Evolutionary conservation across 805 yeast genomes (phyloP).

Genomic region (Dipodascopsis uninucleata): DNA sequence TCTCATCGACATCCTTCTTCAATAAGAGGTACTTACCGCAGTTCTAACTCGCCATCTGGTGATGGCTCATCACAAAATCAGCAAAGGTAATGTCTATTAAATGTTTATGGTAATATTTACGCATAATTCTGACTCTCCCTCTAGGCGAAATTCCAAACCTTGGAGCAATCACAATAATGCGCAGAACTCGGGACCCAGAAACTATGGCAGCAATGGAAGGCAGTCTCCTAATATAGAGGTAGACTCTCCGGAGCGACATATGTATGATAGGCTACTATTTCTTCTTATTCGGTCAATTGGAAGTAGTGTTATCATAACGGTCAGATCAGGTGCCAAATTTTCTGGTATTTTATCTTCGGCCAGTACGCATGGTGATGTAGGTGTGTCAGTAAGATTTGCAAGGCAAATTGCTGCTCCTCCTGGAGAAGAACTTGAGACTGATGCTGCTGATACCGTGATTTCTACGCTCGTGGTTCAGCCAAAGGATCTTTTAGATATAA

Average conservation of each 20-base stretch:
- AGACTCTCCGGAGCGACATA: conserved; percentile 35
- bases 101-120: not conserved
- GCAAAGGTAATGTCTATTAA: not conserved
- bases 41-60: conserved; percentile 9
- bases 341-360: conserved; percentile 56
- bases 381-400: conserved; percentile 56
- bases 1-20: conserved; percentile 2
- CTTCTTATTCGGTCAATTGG: conserved; percentile 61
- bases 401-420: conserved; percentile 39
- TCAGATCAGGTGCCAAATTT: conserved; percentile 57
- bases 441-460: conserved; percentile 39
- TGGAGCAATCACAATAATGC: conserved; percentile 4
- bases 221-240: conserved; percentile 24
- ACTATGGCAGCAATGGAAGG: conserved; percentile 2
- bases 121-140: not conserved
- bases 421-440: conserved; percentile 39
- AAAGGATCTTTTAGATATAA: conserved; percentile 51
- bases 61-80: conserved; percentile 22
- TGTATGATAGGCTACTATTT: conserved; percentile 55
- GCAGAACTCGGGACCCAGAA: not conserved
- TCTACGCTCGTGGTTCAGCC: conserved; percentile 47
- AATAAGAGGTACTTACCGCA: not conserved
- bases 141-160: conserved; percentile 14
- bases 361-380: conserved; percentile 46
- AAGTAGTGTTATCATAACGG: conserved; percentile 52